Evolutionary conservation across 768 basidiomycete genomes (phyloP), one percentile per base, ranked within the genome.

Genomic region (Phallus indusiatus): DNA sequence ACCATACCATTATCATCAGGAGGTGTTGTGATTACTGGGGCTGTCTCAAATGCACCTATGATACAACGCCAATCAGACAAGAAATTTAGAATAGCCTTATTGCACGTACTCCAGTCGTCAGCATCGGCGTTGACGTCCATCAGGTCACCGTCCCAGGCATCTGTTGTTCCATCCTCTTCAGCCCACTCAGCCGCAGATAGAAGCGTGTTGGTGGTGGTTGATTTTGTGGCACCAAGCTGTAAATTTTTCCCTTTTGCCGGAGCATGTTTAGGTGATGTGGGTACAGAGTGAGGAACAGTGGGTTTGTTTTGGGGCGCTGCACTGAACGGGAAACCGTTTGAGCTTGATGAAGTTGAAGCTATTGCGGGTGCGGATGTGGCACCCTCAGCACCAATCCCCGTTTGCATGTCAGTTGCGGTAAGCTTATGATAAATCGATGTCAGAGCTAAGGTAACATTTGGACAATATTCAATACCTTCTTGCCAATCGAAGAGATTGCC

Each of bases 61-160:
- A 47, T n/a, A 22, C 42, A 21, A 20, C 33, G 49, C 28, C 24
- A 51, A 28, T 28, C 46, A 18, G 37, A 61, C 21, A n/a, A 35
- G 56, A 53, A 50, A 57, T 35, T 49, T 50, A 42, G n/a, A 37
- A n/a, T 18, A 16, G 24, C 6, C 6, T 36, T 18, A 60, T 12
- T 18, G 18, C 2, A 77, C 86, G 68, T 68, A 90, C 94, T 88
- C 94, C 94, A 99, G 68, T 97, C 95, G 65, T 86, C 94, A 22
- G 85, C 81, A 65, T 98, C 94, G 0, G 90, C 93, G 66, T 93
- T 86, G 4, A 97, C 85, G 67, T 99, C 94, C 69, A 97, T 95
- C 59, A 97, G 70, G 70, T 97, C 90, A 8, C 81, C 85, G 1
- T 84, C 88, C 90, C 89, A 91, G 5, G 63, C 70, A 56, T 71